Evolutionary conservation across 768 basidiomycete genomes (phyloP).

Genomic region (Leccinum longicurvipes): DNA sequence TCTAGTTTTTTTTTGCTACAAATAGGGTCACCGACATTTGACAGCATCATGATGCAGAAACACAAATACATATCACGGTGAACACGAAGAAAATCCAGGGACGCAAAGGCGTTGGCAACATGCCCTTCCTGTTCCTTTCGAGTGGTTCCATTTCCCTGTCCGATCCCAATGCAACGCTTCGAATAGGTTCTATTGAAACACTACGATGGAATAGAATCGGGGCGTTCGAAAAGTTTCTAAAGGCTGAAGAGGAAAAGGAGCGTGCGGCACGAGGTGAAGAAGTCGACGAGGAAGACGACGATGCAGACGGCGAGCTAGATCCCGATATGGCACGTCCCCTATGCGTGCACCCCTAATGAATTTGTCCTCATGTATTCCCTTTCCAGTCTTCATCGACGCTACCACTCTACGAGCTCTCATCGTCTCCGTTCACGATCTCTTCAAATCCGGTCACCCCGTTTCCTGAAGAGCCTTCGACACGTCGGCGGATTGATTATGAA

Average conservation of each 20-base stretch:
- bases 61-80: conserved; percentile 59
- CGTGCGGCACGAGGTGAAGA: conserved; percentile 14
- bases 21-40: not conserved
- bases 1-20: not conserved
- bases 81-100: conserved; percentile 49
- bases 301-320: conserved; percentile 26
- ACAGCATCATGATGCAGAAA: conserved; percentile 52
- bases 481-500: conserved; percentile 31
- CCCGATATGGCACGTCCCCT: conserved; percentile 25
- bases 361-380: not conserved
- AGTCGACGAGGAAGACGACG: conserved; percentile 21
- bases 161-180: conserved; percentile 20
- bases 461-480: conserved; percentile 23
- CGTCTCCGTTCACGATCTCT: conserved; percentile 23
- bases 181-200: conserved; percentile 22
- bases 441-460: conserved; percentile 32
- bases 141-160: conserved; percentile 36
- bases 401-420: conserved; percentile 24
- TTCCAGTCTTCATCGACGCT: conserved; percentile 27
- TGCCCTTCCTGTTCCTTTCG: conserved; percentile 58
- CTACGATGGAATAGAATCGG: conserved; percentile 31
- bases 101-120: conserved; percentile 58
- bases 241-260: conserved; percentile 28
- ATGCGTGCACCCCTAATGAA: not conserved
- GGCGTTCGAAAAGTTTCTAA: conserved; percentile 26